Base-by-base conservation (phyloP, 1,284 basidiomycete species). In the Trichosporon ovoides region DNA sequence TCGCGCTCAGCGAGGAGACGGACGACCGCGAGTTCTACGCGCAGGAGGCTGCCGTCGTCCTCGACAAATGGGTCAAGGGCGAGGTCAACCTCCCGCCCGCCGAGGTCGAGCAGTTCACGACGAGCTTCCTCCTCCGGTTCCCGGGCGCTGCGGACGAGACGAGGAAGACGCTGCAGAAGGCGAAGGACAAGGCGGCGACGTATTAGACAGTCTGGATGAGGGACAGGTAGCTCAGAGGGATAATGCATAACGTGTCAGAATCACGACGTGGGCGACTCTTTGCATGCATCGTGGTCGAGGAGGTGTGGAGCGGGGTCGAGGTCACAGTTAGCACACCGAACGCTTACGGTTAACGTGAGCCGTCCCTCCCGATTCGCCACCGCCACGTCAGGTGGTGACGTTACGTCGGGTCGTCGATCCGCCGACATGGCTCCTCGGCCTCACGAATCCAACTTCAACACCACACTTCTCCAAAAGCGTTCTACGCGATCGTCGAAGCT, bases 11-110 rank as follows among this genome's bases (percentile, higher is more conserved):
- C 49, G 73, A 76, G 56, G 67, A 68, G 60, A 69, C 68, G 52
- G 53, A 19, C n/a, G 62, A 66, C n/a, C 58, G 68, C 35, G 67
- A 72, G 52, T 78, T 68, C 60, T 71, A 70, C 35, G 70, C 70
- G 28, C 72, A 75, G 48, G 74, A 78, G 60, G 66, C 72, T 3
- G 71, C 67, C 1, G 61, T 67, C 2, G 34, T 74, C 3, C 60
- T 71, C 14, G 36, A 37, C 11, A 43, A 19, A n/a, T 69, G 68
- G 68, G 58, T 69, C 28, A 53, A 53, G 10, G 60, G 58, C 28
- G 28, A 48, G 43, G 24, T 22, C 43, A 13, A 16, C 22, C 63
- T 68, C 33, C 63, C 66, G 3, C 57, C 66, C 3, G 64, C 65
- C 11, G 66, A 64, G 28, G 66, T 68, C 7, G 73, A 75, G 62